These are phyloP conservation scores for Apostasia shenzhenica DNA, from an alignment of 106 monocot genomes.

Conservation along the genomic window DNA sequence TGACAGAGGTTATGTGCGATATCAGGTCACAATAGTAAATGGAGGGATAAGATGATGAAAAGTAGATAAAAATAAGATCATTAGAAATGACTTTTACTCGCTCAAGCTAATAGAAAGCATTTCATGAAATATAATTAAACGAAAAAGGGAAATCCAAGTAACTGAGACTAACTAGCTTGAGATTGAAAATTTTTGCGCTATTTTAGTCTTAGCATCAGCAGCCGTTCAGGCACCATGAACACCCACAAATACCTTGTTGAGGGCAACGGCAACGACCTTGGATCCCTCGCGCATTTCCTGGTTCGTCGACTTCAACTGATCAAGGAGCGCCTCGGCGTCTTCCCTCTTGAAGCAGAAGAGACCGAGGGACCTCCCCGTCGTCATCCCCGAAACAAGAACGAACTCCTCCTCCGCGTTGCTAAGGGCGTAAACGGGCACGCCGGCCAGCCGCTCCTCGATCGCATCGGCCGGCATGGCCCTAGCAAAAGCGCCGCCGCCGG, in stretches of 20 bases:
- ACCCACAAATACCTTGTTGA: conserved; percentile 50
- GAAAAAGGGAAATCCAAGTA: no score
- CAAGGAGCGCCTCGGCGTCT: conserved; percentile 71
- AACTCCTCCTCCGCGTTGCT: conserved; percentile 69
- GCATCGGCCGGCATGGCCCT: conserved; percentile 21
- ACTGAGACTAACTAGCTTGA: no score
- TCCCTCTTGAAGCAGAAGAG: conserved; percentile 74
- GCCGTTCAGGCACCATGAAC: no score
- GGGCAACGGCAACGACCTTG: conserved; percentile 67
- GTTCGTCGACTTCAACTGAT: conserved; percentile 64
- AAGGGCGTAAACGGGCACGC: conserved; percentile 83
- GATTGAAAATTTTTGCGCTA: no score
- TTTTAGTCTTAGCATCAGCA: no score
- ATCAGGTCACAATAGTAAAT: no score
- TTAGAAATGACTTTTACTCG: no score
- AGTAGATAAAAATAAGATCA: no score
- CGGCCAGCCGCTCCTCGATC: conserved; percentile 68
- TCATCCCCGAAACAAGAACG: conserved; percentile 64
- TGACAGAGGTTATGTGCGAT: no score
- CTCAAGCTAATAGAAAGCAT: no score
- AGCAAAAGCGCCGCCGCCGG: neutral
- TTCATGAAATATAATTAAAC: no score
- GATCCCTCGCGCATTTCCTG: conserved; percentile 45
- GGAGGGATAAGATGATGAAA: no score
- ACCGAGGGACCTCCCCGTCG: conserved; percentile 54